Evolutionary conservation across 148 eudicot species (phyloP), one percentile per base, ranked within the genome.

Genomic region (Nepenthes gracilis): DNA sequence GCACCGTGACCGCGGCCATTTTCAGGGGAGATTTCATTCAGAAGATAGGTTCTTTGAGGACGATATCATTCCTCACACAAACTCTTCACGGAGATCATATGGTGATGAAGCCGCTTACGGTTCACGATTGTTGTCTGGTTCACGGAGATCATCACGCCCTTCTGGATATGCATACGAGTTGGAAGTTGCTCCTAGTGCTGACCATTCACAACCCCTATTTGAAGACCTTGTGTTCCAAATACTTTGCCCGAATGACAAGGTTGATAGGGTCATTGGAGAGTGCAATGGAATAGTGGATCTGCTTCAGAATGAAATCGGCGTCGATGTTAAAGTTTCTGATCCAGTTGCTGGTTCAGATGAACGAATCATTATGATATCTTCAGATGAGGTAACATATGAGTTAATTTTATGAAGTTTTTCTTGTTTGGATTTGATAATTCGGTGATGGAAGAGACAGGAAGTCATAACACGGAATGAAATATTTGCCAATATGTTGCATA

Each of bases 241-340:
- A 67, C 97, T 93, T 61, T 93, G 99, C 71, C 99, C 99, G 9
- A 74, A 57, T 69, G 85, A 81, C 33, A 88, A 70, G 78, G 77
- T 93, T 69, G 91, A 86, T 56, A 73, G 70, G 61, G 83, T 93
- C 68, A 68, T 86, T 62, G 95, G 95, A 60, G 95, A 83, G 63
- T 67, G 88, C 14, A 79, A 79, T 86, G 99, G 99, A 50, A 82
- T 93, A 54, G 72, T 86, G 67, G 97, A 85, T 49, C 69, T 93
- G 71, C 97, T 93, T 56, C 92, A 81, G 65, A 78, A 83, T 73
- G 99, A 86, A 71, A 80, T 89, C 62, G 99, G 99, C 54, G 99
- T 93, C 40, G 86, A 89, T 71, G 75, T 93, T 35, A 83, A 80
- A 74, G 75, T 93, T 67, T 74, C 78, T 64, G 95, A 89, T 63